Evolutionary conservation across 2,329 filamentous ascomycete genomes (phyloP).

Genomic region (Aspergillus phoenicis): DNA sequence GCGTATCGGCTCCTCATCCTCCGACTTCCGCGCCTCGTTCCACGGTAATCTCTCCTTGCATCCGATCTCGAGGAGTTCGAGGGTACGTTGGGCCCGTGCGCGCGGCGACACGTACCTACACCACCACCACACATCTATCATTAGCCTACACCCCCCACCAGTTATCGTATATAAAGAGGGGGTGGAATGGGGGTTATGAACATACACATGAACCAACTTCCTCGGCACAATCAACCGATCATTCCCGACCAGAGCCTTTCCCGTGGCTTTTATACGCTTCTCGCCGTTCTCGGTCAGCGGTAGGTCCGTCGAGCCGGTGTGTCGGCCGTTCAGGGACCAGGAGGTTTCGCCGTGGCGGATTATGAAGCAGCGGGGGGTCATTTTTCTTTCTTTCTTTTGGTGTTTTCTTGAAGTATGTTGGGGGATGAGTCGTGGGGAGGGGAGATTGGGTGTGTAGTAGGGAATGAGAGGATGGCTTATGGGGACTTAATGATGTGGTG

Average conservation of each 20-base stretch:
- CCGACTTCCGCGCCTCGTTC: slow-evolving; percentile 45
- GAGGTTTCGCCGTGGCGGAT: slow-evolving; percentile 92
- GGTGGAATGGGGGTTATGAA: neutral
- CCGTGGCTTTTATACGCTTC: slow-evolving; percentile 73
- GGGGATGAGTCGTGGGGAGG: neutral
- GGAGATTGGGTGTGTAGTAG: neutral
- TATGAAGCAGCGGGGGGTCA: slow-evolving; percentile 75
- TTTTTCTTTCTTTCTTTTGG: slow-evolving; percentile 18
- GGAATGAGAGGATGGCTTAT: neutral
- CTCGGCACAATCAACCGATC: slow-evolving; percentile 82
- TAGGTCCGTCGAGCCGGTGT: slow-evolving; percentile 86
- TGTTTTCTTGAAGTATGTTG: neutral
- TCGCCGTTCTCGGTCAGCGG: slow-evolving; percentile 80
- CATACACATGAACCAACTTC: slow-evolving; percentile 80
- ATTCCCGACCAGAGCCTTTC: slow-evolving; percentile 77
- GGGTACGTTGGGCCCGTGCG: slow-evolving; percentile 80
- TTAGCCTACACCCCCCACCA: too few species aligned
- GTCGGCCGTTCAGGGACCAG: slow-evolving; percentile 84
- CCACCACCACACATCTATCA: neutral
- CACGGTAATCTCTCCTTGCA: slow-evolving; percentile 72
- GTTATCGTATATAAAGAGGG: too few species aligned
- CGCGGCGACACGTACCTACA: slow-evolving; percentile 80
- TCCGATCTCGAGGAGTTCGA: slow-evolving; percentile 80
- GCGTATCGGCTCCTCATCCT: slow-evolving; percentile 33
- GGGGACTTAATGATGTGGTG: too few species aligned